Evolutionary conservation across 2,329 filamentous ascomycete genomes (phyloP), one percentile per base, ranked within the genome.

Genomic region (Aspergillus puulaauensis): DNA sequence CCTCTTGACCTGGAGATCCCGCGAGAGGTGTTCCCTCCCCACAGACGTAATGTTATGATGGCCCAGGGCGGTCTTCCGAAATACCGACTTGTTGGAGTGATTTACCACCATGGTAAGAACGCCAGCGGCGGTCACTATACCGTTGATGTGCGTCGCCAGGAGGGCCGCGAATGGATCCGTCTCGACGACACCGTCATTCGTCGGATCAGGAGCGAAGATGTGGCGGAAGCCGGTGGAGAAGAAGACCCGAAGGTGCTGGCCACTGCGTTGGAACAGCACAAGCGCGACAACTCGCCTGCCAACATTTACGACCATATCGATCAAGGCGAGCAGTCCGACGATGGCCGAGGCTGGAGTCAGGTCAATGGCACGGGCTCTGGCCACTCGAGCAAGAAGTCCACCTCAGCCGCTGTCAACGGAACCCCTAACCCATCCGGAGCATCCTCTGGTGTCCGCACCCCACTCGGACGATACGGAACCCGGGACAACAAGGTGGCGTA

Each of bases 401-500:
- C 85, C 67, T 74, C 77, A n/a, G 6, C 35, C 8, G 85, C 80
- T 58, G 81, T 86, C 33, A 95, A 93, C 67, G 89, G 88, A 40
- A 80, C 79, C 23, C 76, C 79, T 43, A 87, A 75, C 47, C 79
- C 79, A 21, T 77, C 80, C 33, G 76, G 77, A 77, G 80, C 68
- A 77, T 79, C 75, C 76, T 80, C 77, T 82, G 85, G 79, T 64
- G 80, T 69, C 82, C 85, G 77, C 75, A 86, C 74, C 61, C 79
- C 72, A 81, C 85, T 76, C 46, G 75, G 75, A 56, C 73, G 75
- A 74, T 86, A 87, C 66, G 82, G 82, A 17, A 75, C 90, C 70
- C 91, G 91, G 75, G 93, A 98, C 74, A 96, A 93, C 82, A 96
- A 96, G 82, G 93, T 97, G 58, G 95, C 95, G 4, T 99, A 99